Base-by-base conservation (phyloP, 2,329 filamentous ascomycete genomes). In the Penicillium hordei region DNA sequence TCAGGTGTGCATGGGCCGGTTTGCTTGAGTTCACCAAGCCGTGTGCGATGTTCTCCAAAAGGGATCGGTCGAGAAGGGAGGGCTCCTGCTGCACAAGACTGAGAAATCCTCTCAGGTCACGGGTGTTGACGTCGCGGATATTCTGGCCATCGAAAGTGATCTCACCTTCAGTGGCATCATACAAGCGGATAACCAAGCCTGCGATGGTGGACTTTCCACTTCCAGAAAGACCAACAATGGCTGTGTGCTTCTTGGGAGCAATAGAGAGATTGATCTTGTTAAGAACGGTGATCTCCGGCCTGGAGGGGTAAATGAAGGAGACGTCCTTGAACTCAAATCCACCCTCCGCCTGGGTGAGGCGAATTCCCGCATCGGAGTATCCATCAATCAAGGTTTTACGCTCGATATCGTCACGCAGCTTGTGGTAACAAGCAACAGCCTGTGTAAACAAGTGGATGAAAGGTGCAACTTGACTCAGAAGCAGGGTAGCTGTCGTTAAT, bases 141-240 rank as follows among this genome's bases (percentile, higher is more conserved):
- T 87, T 81, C 36, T 78, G 77, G 3, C 81, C 86, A 69, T 90
- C 87, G 68, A 85, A 83, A 0, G 87, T 75, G 42, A 93, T 86
- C 3, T 76, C 75, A 8, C 90, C 90, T 13, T 79, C 76, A 23
- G 83, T 77, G 0, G 85, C 73, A 44, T 89, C 83, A 70, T 93
- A 93, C 71, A 93, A 90, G 8, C 85, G 73, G 55, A 82, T 78
- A 15, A 83, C 71, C 0, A 84, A 74, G 4, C 74, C 74, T 27
- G 92, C 83, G 36, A 89, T 86, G n/a, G 85, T 89, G 0, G 86
- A 88, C 74, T 91, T 75, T 7, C 82, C 82, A 55, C 79, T 82
- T 15, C 83, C 82, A 2, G 78, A 82, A 0, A 81, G 76, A 21
- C 82, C 82, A 3, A 85, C 82, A 23, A 85, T 69, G 0, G 81